Evolutionary conservation across 2,329 filamentous ascomycete species (phyloP).

Genomic region (Hawksworthiomyces lignivorus): DNA sequence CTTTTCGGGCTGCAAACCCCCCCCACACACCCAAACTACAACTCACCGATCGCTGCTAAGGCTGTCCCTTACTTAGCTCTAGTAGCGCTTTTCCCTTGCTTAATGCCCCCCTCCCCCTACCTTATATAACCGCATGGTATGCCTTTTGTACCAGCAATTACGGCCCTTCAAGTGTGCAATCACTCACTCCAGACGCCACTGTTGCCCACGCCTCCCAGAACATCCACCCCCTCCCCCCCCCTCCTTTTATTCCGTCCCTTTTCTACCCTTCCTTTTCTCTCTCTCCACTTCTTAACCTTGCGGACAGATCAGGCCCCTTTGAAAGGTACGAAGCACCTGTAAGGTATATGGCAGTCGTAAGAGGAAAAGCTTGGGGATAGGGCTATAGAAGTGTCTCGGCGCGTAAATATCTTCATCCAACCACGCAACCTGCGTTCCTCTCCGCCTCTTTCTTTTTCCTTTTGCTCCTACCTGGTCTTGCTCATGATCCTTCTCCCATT

Average conservation of each 20-base stretch:
- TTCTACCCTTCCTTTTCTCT: constrained; percentile 2
- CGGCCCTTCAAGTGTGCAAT: too few species aligned
- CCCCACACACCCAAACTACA: too few species aligned
- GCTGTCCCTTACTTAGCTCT: too few species aligned
- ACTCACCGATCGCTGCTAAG: too few species aligned
- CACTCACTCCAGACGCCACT: not conserved
- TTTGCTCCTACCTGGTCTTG: not conserved
- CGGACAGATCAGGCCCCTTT: constrained; percentile 9
- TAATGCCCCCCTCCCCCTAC: too few species aligned
- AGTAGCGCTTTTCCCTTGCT: too few species aligned
- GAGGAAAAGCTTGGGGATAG: constrained; percentile 6
- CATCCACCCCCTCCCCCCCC: constrained; percentile 2
- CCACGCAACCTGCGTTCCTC: not conserved
- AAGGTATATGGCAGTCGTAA: too few species aligned
- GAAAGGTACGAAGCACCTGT: too few species aligned
- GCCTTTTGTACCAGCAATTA: not conserved
- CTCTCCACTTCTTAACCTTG: constrained; percentile 13
- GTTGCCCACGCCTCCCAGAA: not conserved
- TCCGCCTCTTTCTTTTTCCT: not conserved
- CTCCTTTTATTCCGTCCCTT: not conserved
- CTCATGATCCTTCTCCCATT: not conserved
- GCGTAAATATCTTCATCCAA: constrained; percentile 11
- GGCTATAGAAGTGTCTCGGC: constrained; percentile 10
- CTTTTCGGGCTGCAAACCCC: too few species aligned
- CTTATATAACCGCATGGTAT: too few species aligned